phyloP scores from a whole-genome alignment of 1,284 basidiomycete species.

The Ustilago tritici region DNA sequence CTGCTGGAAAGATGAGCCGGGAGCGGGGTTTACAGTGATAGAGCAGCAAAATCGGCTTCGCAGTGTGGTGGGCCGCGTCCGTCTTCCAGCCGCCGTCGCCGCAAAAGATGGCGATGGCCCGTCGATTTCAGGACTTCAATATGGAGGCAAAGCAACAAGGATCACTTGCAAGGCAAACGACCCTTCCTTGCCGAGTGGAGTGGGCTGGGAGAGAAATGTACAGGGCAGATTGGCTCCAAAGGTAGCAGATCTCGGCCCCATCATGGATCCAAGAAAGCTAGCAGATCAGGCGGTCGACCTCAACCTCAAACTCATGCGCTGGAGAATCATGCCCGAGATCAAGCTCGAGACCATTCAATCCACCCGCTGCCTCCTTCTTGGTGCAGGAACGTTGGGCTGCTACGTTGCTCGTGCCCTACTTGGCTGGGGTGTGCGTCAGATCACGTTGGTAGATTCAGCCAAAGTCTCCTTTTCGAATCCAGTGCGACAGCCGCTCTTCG shows the following conservation, averaged over 20 bases:
- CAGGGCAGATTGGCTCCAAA: constrained; percentile 86
- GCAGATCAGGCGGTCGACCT: constrained; percentile 96
- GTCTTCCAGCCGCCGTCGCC: constrained; percentile 9
- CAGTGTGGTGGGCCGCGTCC: constrained; percentile 28
- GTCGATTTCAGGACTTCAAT: not conserved
- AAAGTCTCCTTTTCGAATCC: constrained; percentile 96
- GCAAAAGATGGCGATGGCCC: not conserved
- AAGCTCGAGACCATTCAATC: constrained; percentile 86
- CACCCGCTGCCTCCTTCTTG: constrained; percentile 86
- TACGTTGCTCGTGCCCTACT: constrained; percentile 91
- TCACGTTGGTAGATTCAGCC: constrained; percentile 91
- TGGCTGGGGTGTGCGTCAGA: constrained; percentile 89
- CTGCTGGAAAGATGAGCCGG: constrained; percentile 62
- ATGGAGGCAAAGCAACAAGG: constrained; percentile 12
- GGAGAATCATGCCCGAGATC: constrained; percentile 91
- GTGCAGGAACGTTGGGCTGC: constrained; percentile 95
- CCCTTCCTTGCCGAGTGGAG: constrained; percentile 74
- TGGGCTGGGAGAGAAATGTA: constrained; percentile 95
- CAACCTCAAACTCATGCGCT: constrained; percentile 97
- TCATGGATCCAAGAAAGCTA: constrained; percentile 89
- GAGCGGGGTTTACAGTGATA: not conserved
- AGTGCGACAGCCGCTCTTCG: constrained; percentile 93
- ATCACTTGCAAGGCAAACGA: constrained; percentile 34
- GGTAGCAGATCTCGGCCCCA: constrained; percentile 89
- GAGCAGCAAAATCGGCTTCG: constrained; percentile 2